Evolutionary conservation across 2,329 filamentous ascomycete species (phyloP), one percentile per base, ranked within the genome.

Genomic region (Pseudogymnoascus sp.): DNA sequence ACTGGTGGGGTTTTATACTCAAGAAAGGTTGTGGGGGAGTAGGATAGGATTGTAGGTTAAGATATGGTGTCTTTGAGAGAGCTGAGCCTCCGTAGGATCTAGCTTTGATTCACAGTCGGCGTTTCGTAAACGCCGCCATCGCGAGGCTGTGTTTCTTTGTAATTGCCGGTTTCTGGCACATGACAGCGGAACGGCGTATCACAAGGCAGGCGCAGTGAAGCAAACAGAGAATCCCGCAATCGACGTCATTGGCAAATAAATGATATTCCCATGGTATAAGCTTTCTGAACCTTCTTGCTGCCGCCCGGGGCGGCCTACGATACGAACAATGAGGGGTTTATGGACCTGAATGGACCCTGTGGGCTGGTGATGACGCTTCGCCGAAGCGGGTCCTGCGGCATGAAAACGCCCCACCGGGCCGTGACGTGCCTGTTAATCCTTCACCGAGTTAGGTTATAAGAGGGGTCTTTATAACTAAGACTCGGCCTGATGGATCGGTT

Each of bases 81-180:
- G 28, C 49, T 55, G 49, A 55, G 28, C 45, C 25, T 35, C 49
- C 11, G 14, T 5, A 33, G 8, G 21, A 25, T 25, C 5, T n/a
- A 45, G 23, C 31, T 52, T 5, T 16, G 45, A 52, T 52, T 52
- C 45, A 52, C 31, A 7, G 7, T 52, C 23, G 45, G 45, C n/a
- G 23, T 31, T 52, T 52, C 7, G 7, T 8, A 31, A 41, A 14
- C 12, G 7, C 25, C 45, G 45, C 23, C 7, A 11, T 52, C 4
- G n/a, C 25, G 45, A 55, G 49, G 49, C 49, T 35, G 49, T 33
- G 49, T 55, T 33, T 25, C n/a, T 55, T 55, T 33, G 28, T 55
- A 16, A 4, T 28, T 5, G 45, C 6, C 2, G 45, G 23, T 31
- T 35, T 55, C 14, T 18, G 28, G 16, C 28, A 55, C 49, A 55